Conservation (phyloP, 2,329 filamentous ascomycete species). For the Incumbomyces lentus region DNA sequence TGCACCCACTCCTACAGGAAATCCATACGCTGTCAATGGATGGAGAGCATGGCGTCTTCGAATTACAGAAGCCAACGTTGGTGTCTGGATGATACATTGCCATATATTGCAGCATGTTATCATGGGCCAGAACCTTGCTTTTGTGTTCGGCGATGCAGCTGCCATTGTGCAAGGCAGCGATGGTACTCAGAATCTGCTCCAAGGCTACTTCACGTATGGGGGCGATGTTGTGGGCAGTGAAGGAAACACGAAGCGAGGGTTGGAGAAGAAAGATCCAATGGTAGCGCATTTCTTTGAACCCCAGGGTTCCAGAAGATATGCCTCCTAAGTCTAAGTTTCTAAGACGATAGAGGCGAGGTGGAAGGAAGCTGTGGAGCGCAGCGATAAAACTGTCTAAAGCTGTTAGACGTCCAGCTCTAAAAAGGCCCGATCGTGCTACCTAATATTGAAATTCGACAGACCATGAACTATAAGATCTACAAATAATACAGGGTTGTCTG, state of each 20-base stretch:
- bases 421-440: no score
- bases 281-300: slow-evolving; percentile 6
- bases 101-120: slow-evolving; percentile 41
- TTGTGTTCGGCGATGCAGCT: slow-evolving; percentile 35
- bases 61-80: slow-evolving; percentile 35
- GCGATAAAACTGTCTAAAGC: no score
- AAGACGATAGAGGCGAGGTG: no score
- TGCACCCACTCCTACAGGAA: slow-evolving; percentile 37
- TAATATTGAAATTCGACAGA: no score
- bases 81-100: slow-evolving; percentile 44
- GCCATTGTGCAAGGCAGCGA: slow-evolving; percentile 33
- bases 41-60: slow-evolving; percentile 54
- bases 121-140: slow-evolving; percentile 35
- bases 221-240: slow-evolving; percentile 6
- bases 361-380: no score
- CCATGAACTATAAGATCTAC: no score
- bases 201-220: slow-evolving; percentile 35
- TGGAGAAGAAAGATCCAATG: slow-evolving; percentile 5
- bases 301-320: background rate
- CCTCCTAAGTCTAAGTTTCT: no score
- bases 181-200: slow-evolving; percentile 25
- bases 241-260: background rate
- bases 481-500: no score
- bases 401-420: no score
- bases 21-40: slow-evolving; percentile 35